Percentiles rank a stretch among this genome's conserved stretches.
Conservation (phyloP, 495 filamentous ascomycete genomes). For the Tuber borchii region DNA sequence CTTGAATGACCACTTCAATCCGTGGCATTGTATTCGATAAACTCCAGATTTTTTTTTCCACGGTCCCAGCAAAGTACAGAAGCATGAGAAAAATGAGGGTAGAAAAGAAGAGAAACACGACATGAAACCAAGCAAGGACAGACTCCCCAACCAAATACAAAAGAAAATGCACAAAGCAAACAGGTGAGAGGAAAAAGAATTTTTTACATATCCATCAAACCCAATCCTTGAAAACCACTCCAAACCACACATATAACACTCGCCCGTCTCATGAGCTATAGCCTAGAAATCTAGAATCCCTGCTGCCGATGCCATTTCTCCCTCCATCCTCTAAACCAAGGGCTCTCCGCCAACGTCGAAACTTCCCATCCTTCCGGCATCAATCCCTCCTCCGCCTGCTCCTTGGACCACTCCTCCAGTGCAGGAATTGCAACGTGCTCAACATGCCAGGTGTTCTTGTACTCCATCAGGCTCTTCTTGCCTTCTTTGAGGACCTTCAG, state of each 20-base stretch:
- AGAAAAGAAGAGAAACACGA: background rate
- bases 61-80: background rate
- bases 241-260: background rate
- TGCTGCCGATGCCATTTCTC: constrained; percentile 75
- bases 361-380: constrained; percentile 62
- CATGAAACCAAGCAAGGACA: background rate
- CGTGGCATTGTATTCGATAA: background rate
- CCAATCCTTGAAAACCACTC: background rate
- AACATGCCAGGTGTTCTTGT: constrained; percentile 81
- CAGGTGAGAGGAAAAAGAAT: background rate
- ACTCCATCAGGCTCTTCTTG: constrained; percentile 68
- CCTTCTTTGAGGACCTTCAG: constrained; percentile 64
- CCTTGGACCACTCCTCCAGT: constrained; percentile 59
- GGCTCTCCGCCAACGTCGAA: constrained; percentile 70
- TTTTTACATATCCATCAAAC: background rate
- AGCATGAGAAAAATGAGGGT: background rate
- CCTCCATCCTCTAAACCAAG: constrained; percentile 76
- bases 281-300: constrained; percentile 51
- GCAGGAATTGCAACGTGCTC: constrained; percentile 67
- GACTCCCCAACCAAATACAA: background rate
- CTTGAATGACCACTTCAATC: background rate
- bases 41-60: background rate
- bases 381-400: constrained; percentile 62
- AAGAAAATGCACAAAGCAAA: background rate
- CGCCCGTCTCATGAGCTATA: background rate